These are phyloP conservation scores for Pleurotus tuber-regium DNA, from an alignment of 768 basidiomycete genomes.

Conservation along the genomic window DNA sequence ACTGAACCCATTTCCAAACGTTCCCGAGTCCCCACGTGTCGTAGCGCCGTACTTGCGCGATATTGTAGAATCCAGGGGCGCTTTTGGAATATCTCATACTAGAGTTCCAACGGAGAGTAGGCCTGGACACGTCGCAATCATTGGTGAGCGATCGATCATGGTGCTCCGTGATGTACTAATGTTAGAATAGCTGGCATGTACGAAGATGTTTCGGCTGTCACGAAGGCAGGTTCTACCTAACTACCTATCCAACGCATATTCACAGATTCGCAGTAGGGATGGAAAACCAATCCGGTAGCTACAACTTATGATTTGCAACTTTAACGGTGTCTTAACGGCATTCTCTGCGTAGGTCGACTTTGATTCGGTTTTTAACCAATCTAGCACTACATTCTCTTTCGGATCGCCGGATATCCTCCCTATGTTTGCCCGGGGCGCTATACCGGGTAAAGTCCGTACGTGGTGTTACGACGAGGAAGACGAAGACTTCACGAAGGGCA, in stretches of 20 bases:
- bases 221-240: conserved; percentile 50
- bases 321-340: too few relatives aligned
- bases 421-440: conserved; percentile 80
- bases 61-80: conserved; percentile 63
- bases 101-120: conserved; percentile 85
- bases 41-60: conserved; percentile 76
- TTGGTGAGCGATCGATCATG: conserved; percentile 42
- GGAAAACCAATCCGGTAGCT: conserved; percentile 84
- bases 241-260: conserved; percentile 8
- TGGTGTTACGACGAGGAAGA: conserved; percentile 77
- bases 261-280: conserved; percentile 48
- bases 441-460: conserved; percentile 63
- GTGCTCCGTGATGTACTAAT: not conserved
- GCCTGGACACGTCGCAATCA: conserved; percentile 87
- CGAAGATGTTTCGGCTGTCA: conserved; percentile 86
- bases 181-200: conserved; percentile 70
- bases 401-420: conserved; percentile 88
- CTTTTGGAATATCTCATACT: conserved; percentile 84
- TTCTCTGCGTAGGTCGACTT: conserved; percentile 59
- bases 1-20: conserved; percentile 54
- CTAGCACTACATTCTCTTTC: conserved; percentile 74
- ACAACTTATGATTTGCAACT: too few relatives aligned
- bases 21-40: conserved; percentile 49
- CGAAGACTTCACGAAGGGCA: conserved; percentile 87
- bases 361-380: conserved; percentile 87